Conservation (phyloP, 2,329 filamentous ascomycete species). For the Cladophialophora carrionii region DNA sequence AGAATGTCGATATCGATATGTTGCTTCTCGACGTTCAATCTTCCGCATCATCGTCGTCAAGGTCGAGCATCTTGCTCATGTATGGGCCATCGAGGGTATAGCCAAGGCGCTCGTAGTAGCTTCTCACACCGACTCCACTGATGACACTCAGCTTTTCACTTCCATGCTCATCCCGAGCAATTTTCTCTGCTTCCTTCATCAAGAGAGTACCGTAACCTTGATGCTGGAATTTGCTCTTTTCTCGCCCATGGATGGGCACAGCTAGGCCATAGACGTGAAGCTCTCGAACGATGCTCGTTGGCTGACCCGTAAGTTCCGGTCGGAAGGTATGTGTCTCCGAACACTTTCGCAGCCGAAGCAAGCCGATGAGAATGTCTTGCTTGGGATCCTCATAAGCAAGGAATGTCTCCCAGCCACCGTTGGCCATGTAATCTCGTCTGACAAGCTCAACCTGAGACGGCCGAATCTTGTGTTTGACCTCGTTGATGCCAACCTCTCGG, state of each 20-base stretch:
- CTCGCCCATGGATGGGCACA: slow-evolving; percentile 93
- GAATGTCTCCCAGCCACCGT: slow-evolving; percentile 98
- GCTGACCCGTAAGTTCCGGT: slow-evolving; percentile 80
- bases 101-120: slow-evolving; percentile 90
- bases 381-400: slow-evolving; percentile 97
- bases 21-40: slow-evolving; percentile 23
- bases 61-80: slow-evolving; percentile 58
- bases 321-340: slow-evolving; percentile 90
- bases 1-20: too few species aligned
- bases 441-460: slow-evolving; percentile 96
- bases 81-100: slow-evolving; percentile 94
- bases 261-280: slow-evolving; percentile 96
- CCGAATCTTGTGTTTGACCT: slow-evolving; percentile 98
- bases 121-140: slow-evolving; percentile 93
- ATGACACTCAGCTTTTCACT: slow-evolving; percentile 96
- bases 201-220: slow-evolving; percentile 93
- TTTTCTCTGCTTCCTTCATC: slow-evolving; percentile 97
- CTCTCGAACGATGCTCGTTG: slow-evolving; percentile 88
- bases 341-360: slow-evolving; percentile 88
- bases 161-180: slow-evolving; percentile 90
- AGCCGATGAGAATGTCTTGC: slow-evolving; percentile 93
- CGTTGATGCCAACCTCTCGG: slow-evolving; percentile 95
- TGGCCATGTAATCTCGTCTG: slow-evolving; percentile 88
- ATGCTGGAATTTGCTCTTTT: slow-evolving; percentile 96
- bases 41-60: slow-evolving; percentile 45